Conservation (phyloP, 208 protist genomes). For the Trypanosomatidae sp. region DNA sequence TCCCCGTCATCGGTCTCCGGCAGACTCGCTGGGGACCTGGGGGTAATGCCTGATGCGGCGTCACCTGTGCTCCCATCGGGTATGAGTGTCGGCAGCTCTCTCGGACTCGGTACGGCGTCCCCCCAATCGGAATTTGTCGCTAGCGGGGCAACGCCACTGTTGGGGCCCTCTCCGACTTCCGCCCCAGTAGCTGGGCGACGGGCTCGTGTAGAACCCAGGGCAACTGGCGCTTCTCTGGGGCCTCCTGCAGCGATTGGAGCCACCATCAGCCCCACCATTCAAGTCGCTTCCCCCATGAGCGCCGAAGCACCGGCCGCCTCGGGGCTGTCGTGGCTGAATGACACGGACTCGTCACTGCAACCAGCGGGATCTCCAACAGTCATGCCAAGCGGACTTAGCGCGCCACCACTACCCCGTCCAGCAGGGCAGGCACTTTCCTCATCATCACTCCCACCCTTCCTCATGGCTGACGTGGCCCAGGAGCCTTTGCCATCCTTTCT, state of each 20-base stretch:
- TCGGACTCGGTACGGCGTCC: neutral
- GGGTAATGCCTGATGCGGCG: neutral
- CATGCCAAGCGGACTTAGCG: neutral
- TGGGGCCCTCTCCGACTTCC: neutral
- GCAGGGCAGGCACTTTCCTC: neutral
- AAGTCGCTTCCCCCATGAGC: neutral
- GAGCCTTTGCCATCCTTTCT: conserved; percentile 15
- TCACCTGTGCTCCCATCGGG: neutral
- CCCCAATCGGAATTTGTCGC: neutral
- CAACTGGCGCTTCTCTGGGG: conserved; percentile 1
- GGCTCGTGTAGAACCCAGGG: neutral
- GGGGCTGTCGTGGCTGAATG: conserved; percentile 20
- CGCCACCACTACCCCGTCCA: neutral
- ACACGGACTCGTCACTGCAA: conserved; percentile 9
- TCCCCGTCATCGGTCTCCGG: conserved; percentile 3
- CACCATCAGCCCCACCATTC: neutral
- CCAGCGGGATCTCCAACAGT: neutral
- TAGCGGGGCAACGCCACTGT: conserved; percentile 4
- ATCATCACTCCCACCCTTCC: neutral
- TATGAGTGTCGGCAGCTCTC: conserved; percentile 1
- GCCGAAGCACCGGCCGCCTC: conserved; percentile 3
- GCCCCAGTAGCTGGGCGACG: conserved; percentile 31
- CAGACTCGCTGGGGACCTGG: neutral
- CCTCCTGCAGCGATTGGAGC: neutral
- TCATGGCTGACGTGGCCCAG: neutral